Conservation (phyloP, 768 basidiomycete species). For the Termitomyces sp. region DNA sequence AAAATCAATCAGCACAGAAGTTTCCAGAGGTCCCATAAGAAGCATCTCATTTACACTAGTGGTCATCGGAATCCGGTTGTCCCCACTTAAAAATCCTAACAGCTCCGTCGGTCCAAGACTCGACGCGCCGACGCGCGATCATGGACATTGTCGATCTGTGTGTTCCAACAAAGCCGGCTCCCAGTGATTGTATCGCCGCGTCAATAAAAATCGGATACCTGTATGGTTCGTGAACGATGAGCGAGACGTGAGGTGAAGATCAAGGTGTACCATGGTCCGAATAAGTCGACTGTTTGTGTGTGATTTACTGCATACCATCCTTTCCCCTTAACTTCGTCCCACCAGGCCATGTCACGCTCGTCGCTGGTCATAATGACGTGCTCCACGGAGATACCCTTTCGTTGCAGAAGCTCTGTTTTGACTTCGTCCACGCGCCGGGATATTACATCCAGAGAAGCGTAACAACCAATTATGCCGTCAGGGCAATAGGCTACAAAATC, state of each 20-base stretch:
- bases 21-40: slow-evolving; percentile 1
- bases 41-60: slow-evolving; percentile 23
- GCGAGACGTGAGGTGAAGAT: background rate
- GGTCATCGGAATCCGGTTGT: slow-evolving; percentile 47
- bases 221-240: background rate
- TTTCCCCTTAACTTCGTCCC: slow-evolving; percentile 39
- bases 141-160: slow-evolving; percentile 67
- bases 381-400: slow-evolving; percentile 38
- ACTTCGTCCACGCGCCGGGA: slow-evolving; percentile 52
- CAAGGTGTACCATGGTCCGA: slow-evolving; percentile 42
- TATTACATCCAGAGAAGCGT: slow-evolving; percentile 47
- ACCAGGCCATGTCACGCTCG: slow-evolving; percentile 52
- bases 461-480: slow-evolving; percentile 39
- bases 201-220: slow-evolving; percentile 76
- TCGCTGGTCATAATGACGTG: slow-evolving; percentile 64
- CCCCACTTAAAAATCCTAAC: slow-evolving; percentile 56
- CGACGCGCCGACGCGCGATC: slow-evolving; percentile 58
- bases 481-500: slow-evolving; percentile 48
- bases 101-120: slow-evolving; percentile 59
- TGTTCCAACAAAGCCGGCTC: slow-evolving; percentile 67
- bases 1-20: background rate
- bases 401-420: slow-evolving; percentile 37
- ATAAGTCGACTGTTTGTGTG: slow-evolving; percentile 35
- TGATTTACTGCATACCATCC: slow-evolving; percentile 54
- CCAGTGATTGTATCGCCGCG: slow-evolving; percentile 63